Evolutionary conservation across 768 basidiomycete species (phyloP).

Genomic region (Suillus spraguei): DNA sequence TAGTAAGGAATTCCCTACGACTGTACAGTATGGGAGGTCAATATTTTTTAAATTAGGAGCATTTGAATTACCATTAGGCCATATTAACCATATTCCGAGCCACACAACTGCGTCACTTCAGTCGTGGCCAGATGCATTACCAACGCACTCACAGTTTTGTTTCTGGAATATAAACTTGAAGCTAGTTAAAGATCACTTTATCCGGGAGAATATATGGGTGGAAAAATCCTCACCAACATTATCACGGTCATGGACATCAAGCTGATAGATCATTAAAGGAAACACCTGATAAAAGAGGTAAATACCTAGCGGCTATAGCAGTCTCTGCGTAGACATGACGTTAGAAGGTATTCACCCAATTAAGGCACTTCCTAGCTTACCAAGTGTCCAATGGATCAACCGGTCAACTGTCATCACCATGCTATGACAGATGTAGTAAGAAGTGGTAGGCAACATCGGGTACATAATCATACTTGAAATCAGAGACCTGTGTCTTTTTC

Average conservation of each 20-base stretch:
- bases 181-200: neutral
- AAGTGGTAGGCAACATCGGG: neutral
- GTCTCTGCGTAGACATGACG: neutral
- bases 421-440: neutral
- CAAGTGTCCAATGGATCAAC: conserved; percentile 2
- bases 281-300: neutral
- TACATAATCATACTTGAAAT: neutral
- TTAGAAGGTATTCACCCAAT: neutral
- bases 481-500: neutral
- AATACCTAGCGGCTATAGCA: neutral
- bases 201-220: neutral
- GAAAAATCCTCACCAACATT: neutral
- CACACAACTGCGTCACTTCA: neutral
- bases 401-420: neutral
- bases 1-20: conserved; percentile 2
- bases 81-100: neutral
- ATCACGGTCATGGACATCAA: neutral
- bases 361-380: neutral
- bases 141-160: neutral
- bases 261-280: neutral
- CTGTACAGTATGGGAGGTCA: neutral
- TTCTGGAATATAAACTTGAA: neutral
- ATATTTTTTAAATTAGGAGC: neutral
- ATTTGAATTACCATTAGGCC: conserved; percentile 2
- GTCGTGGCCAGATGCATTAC: neutral